Base-by-base conservation (phyloP, 1,284 basidiomycete genomes). In the Rhodotorula sp. region DNA sequence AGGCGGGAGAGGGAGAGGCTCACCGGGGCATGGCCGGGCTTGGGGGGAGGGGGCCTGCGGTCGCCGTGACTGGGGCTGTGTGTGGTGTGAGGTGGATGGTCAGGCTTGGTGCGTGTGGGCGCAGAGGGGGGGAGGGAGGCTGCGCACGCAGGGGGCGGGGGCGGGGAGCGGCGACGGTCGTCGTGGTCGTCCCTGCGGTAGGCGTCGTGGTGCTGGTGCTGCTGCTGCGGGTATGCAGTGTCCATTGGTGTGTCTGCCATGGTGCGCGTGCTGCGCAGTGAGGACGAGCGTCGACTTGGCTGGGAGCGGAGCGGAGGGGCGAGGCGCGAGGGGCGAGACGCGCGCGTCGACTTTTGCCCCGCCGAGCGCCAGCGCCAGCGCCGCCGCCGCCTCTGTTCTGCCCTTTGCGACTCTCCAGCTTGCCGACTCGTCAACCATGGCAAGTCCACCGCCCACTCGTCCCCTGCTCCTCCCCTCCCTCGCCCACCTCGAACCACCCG, bases 1-100 rank as follows among this genome's bases (percentile, higher is more conserved):
- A 12, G 34, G 64, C 7, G 51, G 29, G 27, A 89, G 77, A 88
- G 37, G 9, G 13, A 8, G 46, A 55, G 59, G 65, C 75, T 22
- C 39, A 64, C 71, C 46, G 70, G 70, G 66, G 76, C 73, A 58
- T 63, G 51, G 29, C 55, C 44, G n/a, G 63, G 71, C 64, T 61
- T 64, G 36, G 61, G 53, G 32, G 70, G 64, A 29, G 51, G 57
- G 27, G 61, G 64, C 61, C 39, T 60, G 64, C 64, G 48, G 32
- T 46, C n/a, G 61, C 59, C 44, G 58, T 57, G n/a, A 12, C 34
- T 29, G n/a, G n/a, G n/a, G 9, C 5, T 27, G 36, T n/a, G n/a
- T n/a, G n/a, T n/a, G n/a, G n/a, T n/a, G n/a, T n/a, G n/a, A n/a
- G n/a, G n/a, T n/a, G n/a, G n/a, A n/a, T n/a, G n/a, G n/a, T n/a